A percentile compares a stretch with the other conserved stretches of the same genome.
phyloP scores from a whole-genome alignment of 1,284 basidiomycete genomes.

The Ceraceosorus guamensis region DNA sequence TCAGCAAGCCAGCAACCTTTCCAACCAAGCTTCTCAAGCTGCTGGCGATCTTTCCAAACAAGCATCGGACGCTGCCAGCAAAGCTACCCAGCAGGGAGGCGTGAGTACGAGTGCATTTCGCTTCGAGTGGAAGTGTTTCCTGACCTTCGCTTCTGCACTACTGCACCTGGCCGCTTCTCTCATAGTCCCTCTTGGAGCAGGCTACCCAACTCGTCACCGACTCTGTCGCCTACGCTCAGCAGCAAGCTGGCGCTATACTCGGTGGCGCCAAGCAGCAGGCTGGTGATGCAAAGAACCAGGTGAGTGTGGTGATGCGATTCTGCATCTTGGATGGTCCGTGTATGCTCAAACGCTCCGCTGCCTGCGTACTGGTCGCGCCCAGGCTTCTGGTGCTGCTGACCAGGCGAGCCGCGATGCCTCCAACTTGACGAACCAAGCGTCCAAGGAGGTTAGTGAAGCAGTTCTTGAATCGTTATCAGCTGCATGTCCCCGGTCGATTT shows the following conservation, averaged over 20 bases:
- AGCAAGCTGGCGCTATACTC: background rate
- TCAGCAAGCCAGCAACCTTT: no score
- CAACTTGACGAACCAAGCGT: conserved; percentile 6
- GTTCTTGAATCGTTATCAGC: background rate
- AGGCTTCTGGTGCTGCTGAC: conserved; percentile 6
- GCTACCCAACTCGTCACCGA: background rate
- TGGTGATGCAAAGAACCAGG: conserved; percentile 5
- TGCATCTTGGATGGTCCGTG: background rate
- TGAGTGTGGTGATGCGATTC: background rate
- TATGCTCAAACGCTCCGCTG: background rate
- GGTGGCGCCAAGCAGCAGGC: conserved; percentile 5
- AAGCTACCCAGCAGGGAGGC: no score
- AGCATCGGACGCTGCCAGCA: no score
- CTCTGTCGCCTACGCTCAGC: background rate
- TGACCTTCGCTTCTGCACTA: no score
- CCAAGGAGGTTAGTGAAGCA: conserved; percentile 3
- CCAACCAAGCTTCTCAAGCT: no score
- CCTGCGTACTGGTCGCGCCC: background rate
- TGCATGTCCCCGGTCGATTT: background rate
- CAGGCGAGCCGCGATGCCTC: conserved; percentile 7
- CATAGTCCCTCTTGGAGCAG: background rate
- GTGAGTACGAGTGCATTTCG: no score
- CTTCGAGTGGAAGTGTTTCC: no score
- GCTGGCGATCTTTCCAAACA: no score
- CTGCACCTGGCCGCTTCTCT: no score